Base-by-base conservation (phyloP, 768 basidiomycete species). In the Gloeostereum incarnatum region DNA sequence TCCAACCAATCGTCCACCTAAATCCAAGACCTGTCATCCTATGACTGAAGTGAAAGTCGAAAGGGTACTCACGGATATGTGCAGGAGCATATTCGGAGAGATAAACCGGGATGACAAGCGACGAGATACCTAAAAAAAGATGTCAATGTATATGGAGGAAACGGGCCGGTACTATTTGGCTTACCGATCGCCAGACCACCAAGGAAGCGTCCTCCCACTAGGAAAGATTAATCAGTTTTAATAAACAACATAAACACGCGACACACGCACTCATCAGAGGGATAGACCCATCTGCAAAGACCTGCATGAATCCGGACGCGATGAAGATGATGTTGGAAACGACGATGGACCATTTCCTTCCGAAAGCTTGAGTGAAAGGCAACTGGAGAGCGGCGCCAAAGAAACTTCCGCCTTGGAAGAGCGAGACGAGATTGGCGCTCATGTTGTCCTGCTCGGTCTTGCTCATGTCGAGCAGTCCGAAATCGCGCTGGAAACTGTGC, bases 1-100 rank as follows among this genome's bases (percentile, higher is more conserved):
- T 13, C 71, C 72, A 35, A 68, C 62, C 16, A 73, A 51, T 24
- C 63, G 59, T 19, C 70, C 70, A n/a, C n/a, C n/a, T n/a, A n/a
- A n/a, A n/a, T n/a, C n/a, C n/a, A n/a, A n/a, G n/a, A n/a, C n/a
- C n/a, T n/a, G n/a, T n/a, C n/a, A n/a, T n/a, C n/a, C n/a, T n/a
- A n/a, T n/a, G n/a, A n/a, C n/a, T n/a, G n/a, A n/a, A n/a, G n/a
- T n/a, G n/a, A n/a, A n/a, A n/a, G n/a, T n/a, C n/a, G n/a, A n/a
- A n/a, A n/a, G n/a, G n/a, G n/a, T n/a, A n/a, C n/a, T n/a, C n/a
- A n/a, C 66, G 60, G 38, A 68, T 64, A 4, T 61, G 58, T 16
- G 66, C 56, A 14, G 68, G 60, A 2, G 69, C 47, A 24, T 69
- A 61, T 49, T 74, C 70, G 8, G 67, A 61, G 33, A 66, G 59